Evolutionary conservation across 2,329 filamentous ascomycete genomes (phyloP), one percentile per base, ranked within the genome.

Genomic region (Diplodia seriata): DNA sequence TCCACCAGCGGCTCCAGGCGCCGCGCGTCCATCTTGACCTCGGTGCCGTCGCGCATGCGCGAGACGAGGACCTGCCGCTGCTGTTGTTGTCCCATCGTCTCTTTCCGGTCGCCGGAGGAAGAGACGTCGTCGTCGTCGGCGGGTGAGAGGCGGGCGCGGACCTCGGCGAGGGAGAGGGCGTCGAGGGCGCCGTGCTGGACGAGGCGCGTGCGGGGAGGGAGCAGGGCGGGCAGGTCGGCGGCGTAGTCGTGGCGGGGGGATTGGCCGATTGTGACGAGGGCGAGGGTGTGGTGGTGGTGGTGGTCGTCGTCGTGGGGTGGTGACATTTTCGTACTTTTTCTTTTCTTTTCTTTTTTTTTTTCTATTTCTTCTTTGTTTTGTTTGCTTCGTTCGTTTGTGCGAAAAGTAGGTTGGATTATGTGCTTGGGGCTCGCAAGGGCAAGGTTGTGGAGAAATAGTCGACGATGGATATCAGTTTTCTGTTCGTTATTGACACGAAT

Each of bases 211-310:
- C 6, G 4, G 0, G 40, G 36, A 18, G 57, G 57, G 4, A 62
- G 57, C 20, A 62, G 57, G 18, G 26, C 5, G 26, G 57, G 57
- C 7, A 62, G 57, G 57, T 62, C 57, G 18, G 57, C 20, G 5
- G 57, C 33, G 57, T 62, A 62, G 57, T 62, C 57, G 57, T 62
- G 57, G 57, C 57, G 57, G 40, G 57, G 57, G 57, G 57, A 62
- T 36, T 62, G 57, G 57, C 57, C 57, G 57, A 62, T 62, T 6
- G 57, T 62, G 23, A 62, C 6, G 40, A 62, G 40, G 26, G 57
- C 57, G 40, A 62, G 57, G 40, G 40, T 49, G 57, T 62, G 57
- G 55, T 14, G 57, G 7, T 14, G 57, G 7, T 47, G 43, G 43
- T 47, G 7, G 31, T 47, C 18, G 43, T 36, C 8, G 6, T 36